Evolutionary conservation across 2,329 filamentous ascomycete genomes (phyloP).

Genomic region (Neurospora sp.): DNA sequence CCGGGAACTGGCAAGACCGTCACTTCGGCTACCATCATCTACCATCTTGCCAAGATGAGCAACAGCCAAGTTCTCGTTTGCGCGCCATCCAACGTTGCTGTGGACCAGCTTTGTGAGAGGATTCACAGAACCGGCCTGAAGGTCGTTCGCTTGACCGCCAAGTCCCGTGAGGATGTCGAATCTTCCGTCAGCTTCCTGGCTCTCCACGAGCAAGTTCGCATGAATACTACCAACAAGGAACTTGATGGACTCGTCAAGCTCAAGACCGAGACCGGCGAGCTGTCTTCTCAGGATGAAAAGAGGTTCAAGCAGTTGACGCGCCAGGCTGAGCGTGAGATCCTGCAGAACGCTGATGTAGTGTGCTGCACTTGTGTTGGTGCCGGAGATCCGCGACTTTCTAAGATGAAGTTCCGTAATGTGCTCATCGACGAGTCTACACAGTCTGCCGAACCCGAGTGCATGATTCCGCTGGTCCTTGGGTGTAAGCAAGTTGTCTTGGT

Average conservation of each 20-base stretch:
- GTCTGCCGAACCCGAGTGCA: conserved; percentile 94
- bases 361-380: conserved; percentile 98
- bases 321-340: conserved; percentile 86
- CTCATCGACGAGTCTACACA: conserved; percentile 98
- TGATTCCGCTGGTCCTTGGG: conserved; percentile 93
- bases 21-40: conserved; percentile 96
- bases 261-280: conserved; percentile 81
- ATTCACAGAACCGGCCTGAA: conserved; percentile 92
- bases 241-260: conserved; percentile 86
- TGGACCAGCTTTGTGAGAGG: conserved; percentile 95
- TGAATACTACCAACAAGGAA: conserved; percentile 94
- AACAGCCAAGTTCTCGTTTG: conserved; percentile 92
- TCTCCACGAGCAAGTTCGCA: conserved; percentile 90
- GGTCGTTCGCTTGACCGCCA: conserved; percentile 95
- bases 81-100: conserved; percentile 94
- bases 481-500: conserved; percentile 99
- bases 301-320: conserved; percentile 95
- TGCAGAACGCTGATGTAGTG: conserved; percentile 92
- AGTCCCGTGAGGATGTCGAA: conserved; percentile 96
- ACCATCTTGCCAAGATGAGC: conserved; percentile 91
- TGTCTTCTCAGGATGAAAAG: conserved; percentile 95
- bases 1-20: conserved; percentile 98
- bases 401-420: conserved; percentile 97
- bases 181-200: conserved; percentile 95
- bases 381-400: conserved; percentile 86